Conservation (phyloP, 345 rosid genomes). For the Citrus trifoliata region DNA sequence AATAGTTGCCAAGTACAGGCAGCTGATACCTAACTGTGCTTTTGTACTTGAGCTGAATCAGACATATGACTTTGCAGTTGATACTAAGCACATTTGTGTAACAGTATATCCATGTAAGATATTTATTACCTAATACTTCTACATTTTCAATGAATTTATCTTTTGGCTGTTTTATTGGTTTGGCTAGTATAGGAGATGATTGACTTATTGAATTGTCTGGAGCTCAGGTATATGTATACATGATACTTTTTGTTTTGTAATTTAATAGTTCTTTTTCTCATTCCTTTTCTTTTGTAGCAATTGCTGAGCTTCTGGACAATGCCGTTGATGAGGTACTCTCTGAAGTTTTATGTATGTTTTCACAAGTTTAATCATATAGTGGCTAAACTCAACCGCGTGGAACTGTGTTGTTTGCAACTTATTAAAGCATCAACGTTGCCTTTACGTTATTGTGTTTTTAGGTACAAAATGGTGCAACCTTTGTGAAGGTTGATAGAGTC, state of each 20-base stretch:
- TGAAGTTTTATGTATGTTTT: background rate
- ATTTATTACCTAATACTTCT: background rate
- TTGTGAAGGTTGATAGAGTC: conserved; percentile 82
- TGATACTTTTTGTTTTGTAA: conserved; percentile 3
- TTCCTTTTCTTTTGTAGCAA: conserved; percentile 48
- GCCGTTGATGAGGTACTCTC: conserved; percentile 85
- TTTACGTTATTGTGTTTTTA: conserved; percentile 30
- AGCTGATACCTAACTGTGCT: too few relatives aligned
- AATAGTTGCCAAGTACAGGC: too few relatives aligned
- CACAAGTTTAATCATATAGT: background rate
- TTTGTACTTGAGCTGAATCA: too few relatives aligned
- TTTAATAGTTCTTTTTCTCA: background rate
- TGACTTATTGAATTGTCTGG: background rate
- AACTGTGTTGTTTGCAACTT: background rate
- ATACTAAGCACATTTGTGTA: background rate
- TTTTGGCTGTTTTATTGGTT: background rate
- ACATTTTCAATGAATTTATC: background rate
- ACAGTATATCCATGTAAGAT: background rate
- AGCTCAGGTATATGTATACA: background rate
- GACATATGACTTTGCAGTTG: background rate
- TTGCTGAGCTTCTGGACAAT: conserved; percentile 95
- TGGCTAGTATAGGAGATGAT: background rate
- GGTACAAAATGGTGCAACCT: conserved; percentile 83
- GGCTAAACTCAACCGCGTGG: background rate
- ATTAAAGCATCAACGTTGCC: background rate